These are phyloP conservation scores for Penicillium taxi DNA, from an alignment of 495 filamentous ascomycete genomes.

Conservation along the genomic window DNA sequence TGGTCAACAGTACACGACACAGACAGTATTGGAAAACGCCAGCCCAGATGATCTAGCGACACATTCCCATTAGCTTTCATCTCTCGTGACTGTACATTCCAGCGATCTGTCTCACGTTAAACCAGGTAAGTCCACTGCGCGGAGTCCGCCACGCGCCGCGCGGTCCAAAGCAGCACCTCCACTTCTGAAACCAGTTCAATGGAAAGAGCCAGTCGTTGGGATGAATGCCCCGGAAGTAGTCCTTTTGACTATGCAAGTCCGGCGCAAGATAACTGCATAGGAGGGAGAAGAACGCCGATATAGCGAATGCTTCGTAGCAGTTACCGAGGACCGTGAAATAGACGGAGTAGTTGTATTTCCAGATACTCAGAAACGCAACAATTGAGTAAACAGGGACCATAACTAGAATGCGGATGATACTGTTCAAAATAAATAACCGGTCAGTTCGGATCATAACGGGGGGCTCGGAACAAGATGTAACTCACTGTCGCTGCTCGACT, in stretches of 20 bases:
- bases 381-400: slow-evolving; percentile 84
- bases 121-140: slow-evolving; percentile 83
- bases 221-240: slow-evolving; percentile 68
- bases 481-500: slow-evolving; percentile 73
- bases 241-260: slow-evolving; percentile 75
- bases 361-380: slow-evolving; percentile 69
- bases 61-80: slow-evolving; percentile 2
- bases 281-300: slow-evolving; percentile 85
- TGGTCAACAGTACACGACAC: slow-evolving; percentile 74
- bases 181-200: slow-evolving; percentile 53
- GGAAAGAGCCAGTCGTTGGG: slow-evolving; percentile 73
- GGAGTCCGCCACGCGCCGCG: slow-evolving; percentile 65
- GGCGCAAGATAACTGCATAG: slow-evolving; percentile 78
- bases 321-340: slow-evolving; percentile 77
- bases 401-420: slow-evolving; percentile 84
- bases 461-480: slow-evolving; percentile 15
- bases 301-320: slow-evolving; percentile 89
- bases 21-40: slow-evolving; percentile 88
- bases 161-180: slow-evolving; percentile 57
- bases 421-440: slow-evolving; percentile 42
- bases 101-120: slow-evolving; percentile 51
- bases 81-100: neutral
- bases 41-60: slow-evolving; percentile 65
- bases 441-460: slow-evolving; percentile 6
- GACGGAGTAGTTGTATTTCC: slow-evolving; percentile 69